A percentile compares a stretch with the other conserved stretches of the same genome.
phyloP scores from a whole-genome alignment of 139 green algal species.

The Mychonastes homosphaera region DNA sequence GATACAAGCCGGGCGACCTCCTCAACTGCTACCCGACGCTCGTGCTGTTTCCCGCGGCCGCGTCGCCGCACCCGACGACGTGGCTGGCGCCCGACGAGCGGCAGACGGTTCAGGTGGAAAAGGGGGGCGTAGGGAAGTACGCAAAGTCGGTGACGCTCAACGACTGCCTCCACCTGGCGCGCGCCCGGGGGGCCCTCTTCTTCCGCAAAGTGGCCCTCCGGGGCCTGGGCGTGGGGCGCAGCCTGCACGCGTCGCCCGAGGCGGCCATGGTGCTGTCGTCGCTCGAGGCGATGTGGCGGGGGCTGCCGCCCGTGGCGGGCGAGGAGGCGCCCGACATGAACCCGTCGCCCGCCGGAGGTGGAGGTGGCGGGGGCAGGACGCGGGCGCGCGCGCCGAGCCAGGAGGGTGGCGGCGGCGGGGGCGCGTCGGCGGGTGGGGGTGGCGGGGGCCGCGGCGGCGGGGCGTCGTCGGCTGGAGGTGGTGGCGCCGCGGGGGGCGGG shows the following conservation, averaged over 20 bases:
- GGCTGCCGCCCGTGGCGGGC: too few species aligned
- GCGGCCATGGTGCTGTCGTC: conserved; percentile 1
- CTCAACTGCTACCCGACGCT: conserved; percentile 24
- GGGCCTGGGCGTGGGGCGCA: not conserved
- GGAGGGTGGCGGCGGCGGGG: too few species aligned
- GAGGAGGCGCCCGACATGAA: too few species aligned
- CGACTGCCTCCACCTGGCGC: conserved; percentile 10
- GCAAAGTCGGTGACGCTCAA: conserved; percentile 1
- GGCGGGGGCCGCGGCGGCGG: too few species aligned
- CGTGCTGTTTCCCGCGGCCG: conserved; percentile 20
- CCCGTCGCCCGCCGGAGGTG: too few species aligned
- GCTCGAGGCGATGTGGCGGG: conserved; percentile 10
- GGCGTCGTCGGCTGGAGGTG: too few species aligned
- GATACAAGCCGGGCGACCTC: conserved; percentile 12
- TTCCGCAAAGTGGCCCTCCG: conserved; percentile 20
- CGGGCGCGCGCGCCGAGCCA: too few species aligned
- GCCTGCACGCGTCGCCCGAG: too few species aligned
- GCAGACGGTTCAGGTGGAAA: conserved; percentile 8
- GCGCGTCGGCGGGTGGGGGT: too few species aligned
- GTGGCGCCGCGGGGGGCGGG: too few species aligned
- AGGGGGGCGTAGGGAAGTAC: conserved; percentile 6
- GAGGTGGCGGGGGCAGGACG: too few species aligned
- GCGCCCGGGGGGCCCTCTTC: conserved; percentile 14
- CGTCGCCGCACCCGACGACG: conserved; percentile 16
- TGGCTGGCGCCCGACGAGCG: conserved; percentile 7